Evolutionary conservation across 2,329 filamentous ascomycete species (phyloP).

Genomic region (Colletotrichum sp.): DNA sequence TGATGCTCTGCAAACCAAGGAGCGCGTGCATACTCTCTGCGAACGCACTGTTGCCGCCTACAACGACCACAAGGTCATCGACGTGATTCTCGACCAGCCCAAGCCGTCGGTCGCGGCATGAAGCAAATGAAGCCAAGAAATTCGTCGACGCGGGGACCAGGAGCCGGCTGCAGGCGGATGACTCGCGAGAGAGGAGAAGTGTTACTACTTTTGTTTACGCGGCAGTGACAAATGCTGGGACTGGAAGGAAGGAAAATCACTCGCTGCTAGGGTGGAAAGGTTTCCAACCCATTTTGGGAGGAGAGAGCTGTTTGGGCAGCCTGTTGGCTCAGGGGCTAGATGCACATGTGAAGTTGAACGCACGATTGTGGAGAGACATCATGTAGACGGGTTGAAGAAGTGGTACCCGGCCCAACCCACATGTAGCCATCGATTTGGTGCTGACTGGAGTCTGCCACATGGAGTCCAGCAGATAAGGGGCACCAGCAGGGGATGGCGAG

Average conservation of each 20-base stretch:
- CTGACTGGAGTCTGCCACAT: neutral
- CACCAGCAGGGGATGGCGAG: neutral
- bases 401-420: neutral
- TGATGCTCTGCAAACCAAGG: constrained; percentile 35
- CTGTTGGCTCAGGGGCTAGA: neutral
- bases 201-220: neutral
- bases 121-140: neutral
- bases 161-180: neutral
- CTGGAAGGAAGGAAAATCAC: neutral
- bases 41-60: constrained; percentile 38
- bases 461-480: neutral
- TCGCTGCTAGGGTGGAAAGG: neutral
- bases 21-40: constrained; percentile 34
- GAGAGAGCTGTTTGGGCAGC: neutral
- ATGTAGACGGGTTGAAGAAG: neutral
- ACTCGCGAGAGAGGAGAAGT: neutral
- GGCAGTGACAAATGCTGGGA: neutral
- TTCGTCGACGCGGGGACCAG: neutral
- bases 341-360: neutral
- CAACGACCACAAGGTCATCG: constrained; percentile 41
- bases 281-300: neutral
- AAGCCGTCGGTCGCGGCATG: neutral
- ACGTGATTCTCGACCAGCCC: constrained; percentile 18
- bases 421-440: neutral
- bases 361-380: neutral